Evolutionary conservation across 1,139 yeast genomes (phyloP), one percentile per base, ranked within the genome.

Genomic region (Candida freyschussii): DNA sequence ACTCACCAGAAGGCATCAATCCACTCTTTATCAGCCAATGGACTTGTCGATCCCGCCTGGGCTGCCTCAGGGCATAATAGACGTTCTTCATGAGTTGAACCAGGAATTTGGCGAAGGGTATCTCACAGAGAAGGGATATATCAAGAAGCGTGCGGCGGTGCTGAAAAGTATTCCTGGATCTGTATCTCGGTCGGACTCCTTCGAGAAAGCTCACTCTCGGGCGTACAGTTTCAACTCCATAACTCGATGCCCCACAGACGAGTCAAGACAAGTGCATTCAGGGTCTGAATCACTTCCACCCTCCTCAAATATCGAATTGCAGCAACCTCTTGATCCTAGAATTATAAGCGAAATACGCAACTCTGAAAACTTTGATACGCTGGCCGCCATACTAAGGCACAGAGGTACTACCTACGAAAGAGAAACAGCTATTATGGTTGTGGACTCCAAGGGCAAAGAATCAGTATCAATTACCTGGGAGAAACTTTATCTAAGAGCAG

Each of bases 361-460:
- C 50, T 29, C 51, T 45, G 37, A 56, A 50, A 19, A 48, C 50
- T 62, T 71, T 37, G 83, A 78, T 34, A 75, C 81, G 38, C 62
- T 91, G 37, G 78, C 93, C 3, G 69, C 79, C 8, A 80, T 87
- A 18, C 63, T 91, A 41, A 67, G 89, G 25, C 77, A 76, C 37
- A 63, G 98, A 24, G 94, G 89, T 2, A 65, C 68, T 16, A 59
- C 73, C 2, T 78, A 78, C 47, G 76, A 77, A 26, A 63, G 72
- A 16, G 89, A 84, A 40, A 67, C 70, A 13, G 96, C 96, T 0
- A 69, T 91, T 32, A 60, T 79, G 27, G 72, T 78, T 4, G 63
- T 91, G 18, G 96, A 87, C 51, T 56, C 72, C 4, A 81, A 75
- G 47, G 96, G 96, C 5, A 89, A 85, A 54, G 97, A 89, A 52